Percentiles rank a stretch among this genome's conserved stretches.
Conservation (phyloP, 2,329 filamentous ascomycete species). For the Endothia cerciana region DNA sequence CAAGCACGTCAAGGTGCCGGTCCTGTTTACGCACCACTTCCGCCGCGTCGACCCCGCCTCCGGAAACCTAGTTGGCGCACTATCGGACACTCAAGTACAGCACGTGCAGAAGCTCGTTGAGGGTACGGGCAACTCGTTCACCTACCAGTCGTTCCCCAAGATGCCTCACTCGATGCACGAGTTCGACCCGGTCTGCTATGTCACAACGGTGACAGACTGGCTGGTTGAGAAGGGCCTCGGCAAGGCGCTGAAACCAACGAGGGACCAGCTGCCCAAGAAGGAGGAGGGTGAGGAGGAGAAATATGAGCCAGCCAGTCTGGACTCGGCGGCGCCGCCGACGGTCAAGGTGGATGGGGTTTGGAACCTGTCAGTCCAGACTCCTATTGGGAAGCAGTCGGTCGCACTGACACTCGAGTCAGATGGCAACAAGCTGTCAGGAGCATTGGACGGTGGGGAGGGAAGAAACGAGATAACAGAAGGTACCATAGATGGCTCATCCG, state of each 20-base stretch:
- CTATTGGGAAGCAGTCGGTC: constrained; percentile 16
- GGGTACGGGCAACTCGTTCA: constrained; percentile 27
- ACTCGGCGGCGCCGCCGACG: constrained; percentile 7
- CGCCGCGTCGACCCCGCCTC: constrained; percentile 23
- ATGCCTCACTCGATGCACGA: constrained; percentile 30
- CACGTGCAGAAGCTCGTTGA: constrained; percentile 27
- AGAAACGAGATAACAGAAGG: constrained; percentile 20
- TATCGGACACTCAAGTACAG: constrained; percentile 25
- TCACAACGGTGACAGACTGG: constrained; percentile 26
- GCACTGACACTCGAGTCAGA: constrained; percentile 17
- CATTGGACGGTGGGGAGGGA: constrained; percentile 21
- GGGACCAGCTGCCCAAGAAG: constrained; percentile 7
- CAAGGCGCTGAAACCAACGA: constrained; percentile 16
- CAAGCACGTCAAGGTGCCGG: constrained; percentile 29
- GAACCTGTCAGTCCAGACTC: constrained; percentile 14
- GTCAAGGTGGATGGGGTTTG: constrained; percentile 19
- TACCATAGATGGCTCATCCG: constrained; percentile 19
- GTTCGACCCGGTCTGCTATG: constrained; percentile 27
- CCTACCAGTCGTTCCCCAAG: constrained; percentile 25
- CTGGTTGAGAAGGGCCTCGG: constrained; percentile 24
- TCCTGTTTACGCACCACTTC: constrained; percentile 30
- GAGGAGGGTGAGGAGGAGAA: background rate
- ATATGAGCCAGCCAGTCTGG: constrained; percentile 4
- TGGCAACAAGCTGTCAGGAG: constrained; percentile 18
- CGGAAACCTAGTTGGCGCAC: constrained; percentile 22